Conservation (phyloP, 2,329 filamentous ascomycete species). For the Thielaviopsis ethacetica region DNA sequence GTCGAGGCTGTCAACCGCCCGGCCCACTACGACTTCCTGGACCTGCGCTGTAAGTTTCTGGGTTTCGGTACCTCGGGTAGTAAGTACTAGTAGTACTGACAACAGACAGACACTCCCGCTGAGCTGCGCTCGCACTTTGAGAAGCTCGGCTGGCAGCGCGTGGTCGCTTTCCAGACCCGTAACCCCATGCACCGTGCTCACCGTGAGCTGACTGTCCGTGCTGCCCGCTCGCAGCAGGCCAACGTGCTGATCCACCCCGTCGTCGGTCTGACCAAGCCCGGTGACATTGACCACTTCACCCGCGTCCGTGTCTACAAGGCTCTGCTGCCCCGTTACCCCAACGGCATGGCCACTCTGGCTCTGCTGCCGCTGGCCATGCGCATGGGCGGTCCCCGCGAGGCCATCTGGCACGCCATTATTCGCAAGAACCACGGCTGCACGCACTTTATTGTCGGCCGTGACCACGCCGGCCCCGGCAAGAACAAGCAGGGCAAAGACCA, state of each 20-base stretch:
- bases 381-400: slow-evolving; percentile 96
- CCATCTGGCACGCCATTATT: slow-evolving; percentile 99
- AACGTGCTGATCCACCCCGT: slow-evolving; percentile 99
- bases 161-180: slow-evolving; percentile 97
- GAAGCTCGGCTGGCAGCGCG: slow-evolving; percentile 96
- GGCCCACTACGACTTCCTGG: slow-evolving; percentile 98
- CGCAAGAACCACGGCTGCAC: slow-evolving; percentile 98
- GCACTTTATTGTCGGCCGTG: slow-evolving; percentile 97
- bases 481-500: slow-evolving; percentile 95
- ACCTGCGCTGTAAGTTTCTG: slow-evolving; percentile 61
- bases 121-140: slow-evolving; percentile 95
- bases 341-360: slow-evolving; percentile 95
- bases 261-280: slow-evolving; percentile 94
- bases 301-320: slow-evolving; percentile 98
- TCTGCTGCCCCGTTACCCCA: slow-evolving; percentile 88
- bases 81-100: not conserved
- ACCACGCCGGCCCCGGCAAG: slow-evolving; percentile 95
- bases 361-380: slow-evolving; percentile 94
- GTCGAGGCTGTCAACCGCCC: slow-evolving; percentile 87
- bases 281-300: slow-evolving; percentile 99
- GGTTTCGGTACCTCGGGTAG: not conserved
- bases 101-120: slow-evolving; percentile 58
- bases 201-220: slow-evolving; percentile 91
- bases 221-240: slow-evolving; percentile 85
- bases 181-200: slow-evolving; percentile 99